Percentiles rank a stretch among this genome's conserved stretches.
Evolutionary conservation across 225 moss, liverwort and hornwort genomes (phyloP).

Genomic region (Polytrichum formosum): DNA sequence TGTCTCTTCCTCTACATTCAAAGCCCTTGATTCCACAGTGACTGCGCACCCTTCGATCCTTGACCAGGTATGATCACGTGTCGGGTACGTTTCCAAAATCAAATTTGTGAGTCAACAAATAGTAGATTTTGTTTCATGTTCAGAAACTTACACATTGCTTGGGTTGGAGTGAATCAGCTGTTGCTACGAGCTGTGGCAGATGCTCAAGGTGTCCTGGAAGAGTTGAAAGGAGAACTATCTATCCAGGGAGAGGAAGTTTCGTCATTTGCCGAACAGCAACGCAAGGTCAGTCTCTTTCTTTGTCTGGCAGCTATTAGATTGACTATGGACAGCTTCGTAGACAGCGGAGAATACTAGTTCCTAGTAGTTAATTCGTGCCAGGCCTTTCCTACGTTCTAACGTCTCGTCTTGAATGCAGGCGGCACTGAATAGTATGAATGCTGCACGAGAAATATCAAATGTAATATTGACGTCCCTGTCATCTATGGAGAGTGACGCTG

Average conservation of each 20-base stretch:
- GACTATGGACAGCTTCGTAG: too few species aligned
- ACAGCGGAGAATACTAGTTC: too few species aligned
- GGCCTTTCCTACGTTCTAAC: background rate
- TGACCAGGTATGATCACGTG: conserved; percentile 26
- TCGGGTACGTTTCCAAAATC: background rate
- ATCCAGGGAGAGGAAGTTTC: conserved; percentile 64
- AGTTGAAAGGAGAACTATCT: conserved; percentile 49
- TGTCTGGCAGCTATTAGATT: background rate
- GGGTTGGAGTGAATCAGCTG: conserved; percentile 38
- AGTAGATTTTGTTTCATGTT: too few species aligned
- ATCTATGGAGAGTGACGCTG: conserved; percentile 61
- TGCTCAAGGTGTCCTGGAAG: conserved; percentile 60
- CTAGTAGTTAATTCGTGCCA: background rate
- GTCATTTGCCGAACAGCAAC: conserved; percentile 66
- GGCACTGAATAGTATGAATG: conserved; percentile 59
- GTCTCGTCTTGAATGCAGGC: conserved; percentile 23
- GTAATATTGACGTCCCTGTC: conserved; percentile 59
- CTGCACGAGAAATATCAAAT: conserved; percentile 55
- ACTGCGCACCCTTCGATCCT: conserved; percentile 36
- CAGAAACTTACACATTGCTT: background rate
- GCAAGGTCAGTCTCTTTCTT: conserved; percentile 34
- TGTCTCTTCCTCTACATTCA: conserved; percentile 56
- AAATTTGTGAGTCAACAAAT: too few species aligned
- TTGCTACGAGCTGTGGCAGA: conserved; percentile 67
- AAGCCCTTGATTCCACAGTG: conserved; percentile 37